These are phyloP conservation scores for Plasmodium knowlesi DNA, from an alignment of 169 alveolate species.

Conservation along the genomic window DNA sequence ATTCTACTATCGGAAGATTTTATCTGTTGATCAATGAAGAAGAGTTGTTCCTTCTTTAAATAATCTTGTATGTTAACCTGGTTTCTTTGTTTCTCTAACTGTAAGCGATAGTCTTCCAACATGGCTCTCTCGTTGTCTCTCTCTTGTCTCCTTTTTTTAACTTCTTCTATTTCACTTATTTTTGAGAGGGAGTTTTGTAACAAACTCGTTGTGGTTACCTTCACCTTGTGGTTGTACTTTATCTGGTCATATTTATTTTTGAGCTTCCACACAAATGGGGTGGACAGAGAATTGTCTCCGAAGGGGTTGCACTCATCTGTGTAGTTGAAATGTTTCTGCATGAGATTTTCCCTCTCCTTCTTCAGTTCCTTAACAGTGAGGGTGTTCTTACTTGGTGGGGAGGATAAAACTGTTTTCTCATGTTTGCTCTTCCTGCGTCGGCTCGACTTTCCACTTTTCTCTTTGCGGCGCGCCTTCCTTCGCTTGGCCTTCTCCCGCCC, in stretches of 20 bases:
- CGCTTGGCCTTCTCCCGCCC: neutral
- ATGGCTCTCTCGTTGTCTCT: constrained; percentile 76
- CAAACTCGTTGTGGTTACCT: constrained; percentile 71
- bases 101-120: constrained; percentile 69
- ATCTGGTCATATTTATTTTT: constrained; percentile 74
- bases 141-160: constrained; percentile 77
- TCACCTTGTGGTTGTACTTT: constrained; percentile 30
- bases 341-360: constrained; percentile 60
- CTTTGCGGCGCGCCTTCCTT: neutral
- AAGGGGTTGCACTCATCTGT: constrained; percentile 88
- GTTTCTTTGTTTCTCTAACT: constrained; percentile 74
- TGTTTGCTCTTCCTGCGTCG: neutral
- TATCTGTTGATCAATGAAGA: constrained; percentile 78
- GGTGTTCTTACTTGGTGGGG: neutral
- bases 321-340: constrained; percentile 81
- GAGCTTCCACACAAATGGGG: constrained; percentile 83
- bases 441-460: neutral
- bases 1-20: constrained; percentile 37
- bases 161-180: constrained; percentile 79
- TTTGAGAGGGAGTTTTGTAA: constrained; percentile 38
- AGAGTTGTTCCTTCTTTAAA: constrained; percentile 75
- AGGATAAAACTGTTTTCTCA: neutral
- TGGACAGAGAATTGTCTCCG: constrained; percentile 83
- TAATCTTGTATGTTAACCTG: constrained; percentile 80
- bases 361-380: constrained; percentile 48